Evolutionary conservation across 768 basidiomycete species (phyloP).

Genomic region (Xerocomellus amylosporus): DNA sequence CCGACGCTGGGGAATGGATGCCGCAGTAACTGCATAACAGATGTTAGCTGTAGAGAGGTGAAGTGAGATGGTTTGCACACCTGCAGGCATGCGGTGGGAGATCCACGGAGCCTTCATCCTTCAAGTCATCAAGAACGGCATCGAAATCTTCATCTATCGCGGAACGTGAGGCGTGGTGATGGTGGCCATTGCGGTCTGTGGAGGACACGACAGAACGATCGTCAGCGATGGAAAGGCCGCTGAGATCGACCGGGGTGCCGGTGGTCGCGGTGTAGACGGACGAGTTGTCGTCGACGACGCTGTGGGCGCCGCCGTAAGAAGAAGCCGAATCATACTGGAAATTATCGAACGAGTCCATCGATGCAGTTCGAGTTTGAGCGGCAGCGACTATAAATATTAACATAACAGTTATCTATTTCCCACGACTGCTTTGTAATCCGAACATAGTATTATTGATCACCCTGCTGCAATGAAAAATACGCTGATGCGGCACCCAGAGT

Average conservation of each 20-base stretch:
- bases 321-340: slow-evolving; percentile 84
- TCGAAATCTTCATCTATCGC: slow-evolving; percentile 83
- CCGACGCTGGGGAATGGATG: slow-evolving; percentile 94
- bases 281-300: slow-evolving; percentile 75
- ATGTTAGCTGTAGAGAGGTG: slow-evolving; percentile 7
- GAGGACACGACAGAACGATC: slow-evolving; percentile 46
- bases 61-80: slow-evolving; percentile 41
- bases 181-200: slow-evolving; percentile 39
- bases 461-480: too few relatives aligned
- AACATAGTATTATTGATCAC: neutral
- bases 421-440: slow-evolving; percentile 20
- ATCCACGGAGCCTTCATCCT: slow-evolving; percentile 75
- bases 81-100: slow-evolving; percentile 94
- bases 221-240: slow-evolving; percentile 65
- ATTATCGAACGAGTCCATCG: slow-evolving; percentile 82
- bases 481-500: neutral
- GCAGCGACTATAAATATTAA: neutral
- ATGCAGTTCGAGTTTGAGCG: slow-evolving; percentile 23
- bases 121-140: slow-evolving; percentile 83
- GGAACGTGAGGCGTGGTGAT: slow-evolving; percentile 33
- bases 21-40: slow-evolving; percentile 79
- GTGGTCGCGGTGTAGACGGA: slow-evolving; percentile 79
- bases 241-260: slow-evolving; percentile 58
- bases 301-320: slow-evolving; percentile 66
- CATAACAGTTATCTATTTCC: slow-evolving; percentile 26